Evolutionary conservation across 1,284 basidiomycete species (phyloP), one percentile per base, ranked within the genome.

Genomic region (Chondrostereum purpureum): DNA sequence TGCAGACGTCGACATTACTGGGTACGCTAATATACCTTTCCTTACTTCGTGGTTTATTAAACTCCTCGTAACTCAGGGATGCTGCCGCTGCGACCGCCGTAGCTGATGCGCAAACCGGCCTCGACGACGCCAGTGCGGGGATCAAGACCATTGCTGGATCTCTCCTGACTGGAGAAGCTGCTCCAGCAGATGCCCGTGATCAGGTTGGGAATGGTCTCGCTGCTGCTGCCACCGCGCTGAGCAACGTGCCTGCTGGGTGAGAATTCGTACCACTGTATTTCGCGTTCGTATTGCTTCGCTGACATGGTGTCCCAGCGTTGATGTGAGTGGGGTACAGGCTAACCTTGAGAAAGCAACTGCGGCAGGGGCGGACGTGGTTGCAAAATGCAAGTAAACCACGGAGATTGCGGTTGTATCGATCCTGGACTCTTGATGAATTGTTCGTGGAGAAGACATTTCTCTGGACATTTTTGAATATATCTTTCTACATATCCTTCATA

Each of bases 171-270:
- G 65, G 65, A 4, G 58, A 65, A 47, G 46, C 54, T 3, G 61
- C 65, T 3, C 64, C 68, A 13, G 62, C 66, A n/a, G 57, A 47
- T 18, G 63, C 63, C 23, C 53, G 65, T 22, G 55, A 60, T 50
- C 61, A 66, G 53, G 65, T 68, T 39, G 52, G 46, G 1, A 50
- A 50, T 16, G 63, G 63, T 18, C 55, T 70, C 23, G 53, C 52
- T 24, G 49, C 53, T 2, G 66, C 67, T 0, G 55, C 60, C 44
- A 53, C 55, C 16, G 63, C 67, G 13, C 54, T 69, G 19, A 49
- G 49, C 17, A 49, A 53, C 4, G 58, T 68, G 44, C 58, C 13
- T 23, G 22, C 47, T 10, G 58, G 63, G 69, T 69, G 44, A 51
- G 63, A 59, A 56, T 79, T 11, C n/a, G 4, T 23, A 22, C 21